Evolutionary conservation across 352 stramenopile species (phyloP), one percentile per base, ranked within the genome.

Genomic region (Phytophthora cryptogea): DNA sequence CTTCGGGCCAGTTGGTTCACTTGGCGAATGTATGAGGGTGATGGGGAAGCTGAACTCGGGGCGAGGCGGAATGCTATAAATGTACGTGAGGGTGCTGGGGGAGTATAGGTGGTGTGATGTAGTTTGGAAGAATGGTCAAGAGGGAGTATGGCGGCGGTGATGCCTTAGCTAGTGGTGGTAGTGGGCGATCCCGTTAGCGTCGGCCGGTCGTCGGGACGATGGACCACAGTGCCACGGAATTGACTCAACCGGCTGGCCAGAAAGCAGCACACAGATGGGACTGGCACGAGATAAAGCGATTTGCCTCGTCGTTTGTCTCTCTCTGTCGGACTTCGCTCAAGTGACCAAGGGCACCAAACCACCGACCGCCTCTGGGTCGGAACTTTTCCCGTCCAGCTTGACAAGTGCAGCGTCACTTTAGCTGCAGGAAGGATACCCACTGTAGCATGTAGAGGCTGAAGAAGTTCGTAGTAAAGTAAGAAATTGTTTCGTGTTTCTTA

Each of bases 1-100:
- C 59, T 57, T 73, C 59, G 55, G 54, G 54, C 66, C 66, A 74
- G 66, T 73, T 63, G 35, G 44, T 54, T 30, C n/a, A 64, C 40
- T 67, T 54, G 63, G 27, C 0, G 13, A 45, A 53, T 66, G 50
- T 66, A 62, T 66, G 33, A 16, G 9, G n/a, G 16, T 20, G 35
- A 42, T 42, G 36, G 36, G 36, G 5, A 13, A 42, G 14, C 14
- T 23, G 36, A 42, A 42, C 36, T 42, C 14, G 35, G 11, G n/a
- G 30, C 17, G 5, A 20, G 2, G 20, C 20, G 42, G 10, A 10
- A 47, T 45, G 39, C 39, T 44, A 11, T 30, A 45, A 23, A 23
- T 23, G 20, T 23, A 23, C 20, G 20, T 23, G 20, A 23, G 20
- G 20, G 20, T 23, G 1, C 20, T 2, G 20, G 20, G 20, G 20